These are phyloP conservation scores for Tothia fuscella DNA, from an alignment of 2,329 filamentous ascomycete genomes.

Conservation along the genomic window DNA sequence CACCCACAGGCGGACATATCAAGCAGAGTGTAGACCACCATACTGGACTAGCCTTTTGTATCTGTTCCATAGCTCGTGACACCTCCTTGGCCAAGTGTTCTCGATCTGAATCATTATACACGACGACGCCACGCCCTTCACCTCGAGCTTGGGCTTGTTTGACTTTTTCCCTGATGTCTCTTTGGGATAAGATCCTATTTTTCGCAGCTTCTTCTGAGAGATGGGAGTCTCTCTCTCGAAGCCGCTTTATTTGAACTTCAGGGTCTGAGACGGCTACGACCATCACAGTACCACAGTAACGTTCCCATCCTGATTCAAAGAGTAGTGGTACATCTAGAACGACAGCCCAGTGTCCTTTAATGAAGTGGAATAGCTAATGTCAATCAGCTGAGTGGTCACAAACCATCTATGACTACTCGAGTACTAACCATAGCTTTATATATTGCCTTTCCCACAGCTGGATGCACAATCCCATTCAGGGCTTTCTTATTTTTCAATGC, in stretches of 20 bases:
- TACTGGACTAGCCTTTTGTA: conserved; percentile 52
- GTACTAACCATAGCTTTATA: conserved; percentile 57
- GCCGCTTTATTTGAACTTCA: conserved; percentile 65
- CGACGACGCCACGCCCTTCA: conserved; percentile 54
- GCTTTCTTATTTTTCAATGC: conserved; percentile 58
- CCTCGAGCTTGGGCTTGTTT: conserved; percentile 57
- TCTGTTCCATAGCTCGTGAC: conserved; percentile 48
- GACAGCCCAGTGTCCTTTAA: conserved; percentile 68
- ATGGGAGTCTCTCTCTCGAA: conserved; percentile 65
- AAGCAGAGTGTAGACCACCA: conserved; percentile 74
- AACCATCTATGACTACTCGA: conserved; percentile 27
- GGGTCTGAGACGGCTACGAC: conserved; percentile 79
- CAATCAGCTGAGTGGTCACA: neutral
- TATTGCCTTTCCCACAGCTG: conserved; percentile 75
- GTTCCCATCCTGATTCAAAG: conserved; percentile 79
- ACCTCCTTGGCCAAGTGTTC: conserved; percentile 59
- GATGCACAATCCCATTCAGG: conserved; percentile 86
- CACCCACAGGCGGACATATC: conserved; percentile 62
- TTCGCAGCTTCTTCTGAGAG: conserved; percentile 74
- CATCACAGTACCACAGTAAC: conserved; percentile 71
- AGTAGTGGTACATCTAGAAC: conserved; percentile 86
- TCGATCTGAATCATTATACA: conserved; percentile 79
- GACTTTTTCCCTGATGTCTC: conserved; percentile 75
- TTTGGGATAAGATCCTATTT: conserved; percentile 77
- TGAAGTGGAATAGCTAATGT: conserved; percentile 8